Evolutionary conservation across 2,329 filamentous ascomycete species (phyloP).

Genomic region (Corinectria fuckeliana): DNA sequence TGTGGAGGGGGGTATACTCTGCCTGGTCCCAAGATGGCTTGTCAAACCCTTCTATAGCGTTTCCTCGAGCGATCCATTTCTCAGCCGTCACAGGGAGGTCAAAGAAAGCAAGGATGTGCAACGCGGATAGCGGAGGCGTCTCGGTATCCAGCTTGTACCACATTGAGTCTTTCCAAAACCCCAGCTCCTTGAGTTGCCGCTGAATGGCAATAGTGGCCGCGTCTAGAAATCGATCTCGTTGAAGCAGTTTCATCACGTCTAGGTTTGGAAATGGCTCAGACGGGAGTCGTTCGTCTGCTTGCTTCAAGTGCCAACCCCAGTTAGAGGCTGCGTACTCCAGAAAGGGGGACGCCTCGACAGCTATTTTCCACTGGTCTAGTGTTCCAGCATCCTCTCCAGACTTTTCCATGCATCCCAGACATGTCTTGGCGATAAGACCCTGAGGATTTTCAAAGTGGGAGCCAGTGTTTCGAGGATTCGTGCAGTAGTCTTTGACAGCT

Average conservation of each 20-base stretch:
- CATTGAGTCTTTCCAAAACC: neutral
- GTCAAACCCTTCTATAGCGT: neutral
- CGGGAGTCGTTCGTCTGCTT: neutral
- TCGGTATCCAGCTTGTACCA: neutral
- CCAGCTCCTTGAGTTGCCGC: neutral
- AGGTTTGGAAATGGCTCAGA: neutral
- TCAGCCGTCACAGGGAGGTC: neutral
- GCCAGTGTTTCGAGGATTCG: neutral
- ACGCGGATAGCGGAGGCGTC: neutral
- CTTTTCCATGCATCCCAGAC: neutral
- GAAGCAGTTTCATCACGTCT: neutral
- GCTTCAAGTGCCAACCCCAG: constrained; percentile 1
- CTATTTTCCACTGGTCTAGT: neutral
- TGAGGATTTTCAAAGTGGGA: neutral
- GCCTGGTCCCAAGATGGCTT: neutral
- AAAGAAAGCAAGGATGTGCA: constrained; percentile 5
- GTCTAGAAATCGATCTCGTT: neutral
- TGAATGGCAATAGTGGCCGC: neutral
- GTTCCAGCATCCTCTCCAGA: neutral
- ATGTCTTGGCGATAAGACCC: neutral
- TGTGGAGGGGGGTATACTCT: neutral
- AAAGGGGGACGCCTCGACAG: neutral
- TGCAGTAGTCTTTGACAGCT: constrained; percentile 2
- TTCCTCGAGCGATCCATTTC: neutral
- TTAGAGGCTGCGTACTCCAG: neutral